Evolutionary conservation across 1,284 basidiomycete species (phyloP), one percentile per base, ranked within the genome.

Genomic region (Fistulina hepatica): DNA sequence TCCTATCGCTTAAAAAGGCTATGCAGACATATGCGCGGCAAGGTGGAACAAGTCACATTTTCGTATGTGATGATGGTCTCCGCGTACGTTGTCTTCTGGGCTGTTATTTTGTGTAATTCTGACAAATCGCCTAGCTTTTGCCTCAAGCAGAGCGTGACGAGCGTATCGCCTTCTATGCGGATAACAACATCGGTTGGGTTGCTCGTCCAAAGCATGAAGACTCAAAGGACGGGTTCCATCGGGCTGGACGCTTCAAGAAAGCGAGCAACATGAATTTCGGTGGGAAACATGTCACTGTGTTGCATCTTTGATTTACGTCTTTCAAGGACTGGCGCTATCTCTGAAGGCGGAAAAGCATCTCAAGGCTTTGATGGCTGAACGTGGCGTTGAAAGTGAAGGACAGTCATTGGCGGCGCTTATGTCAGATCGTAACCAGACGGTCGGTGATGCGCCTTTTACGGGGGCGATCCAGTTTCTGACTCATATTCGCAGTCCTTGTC

Each of bases 11-110:
- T 43, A 88, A 91, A 57, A 74, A 73, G 52, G 86, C 85, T 0
- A 88, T 90, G 76, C 81, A 81, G 54, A 89, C 83, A 0, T 88
- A 88, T 52, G 81, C 83, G 10, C 65, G 83, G 0, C 84, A 88
- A 49, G 83, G 83, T 22, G 84, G 84, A 5, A 78, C 78, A 0
- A 81, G 76, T 9, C 66, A 70, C 10, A 82, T 88, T 46, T 73
- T 88, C 43, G 65, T 89, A 35, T 78, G 80, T 46, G 83, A 89
- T 45, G 81, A 88, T 54, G 88, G 88, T 30, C 55, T 81, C 40
- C 65, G 76, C 16, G 51, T 56, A 28, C 37, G 48, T 53, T 11
- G 11, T 28, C 9, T n/a, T n/a, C n/a, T n/a, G n/a, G n/a, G n/a
- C n/a, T n/a, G n/a, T n/a, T n/a, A n/a, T n/a, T 16, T 3, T 24